These are phyloP conservation scores for Diversispora eburnea DNA, from an alignment of 192 early-diverging fungal genomes.

Conservation along the genomic window DNA sequence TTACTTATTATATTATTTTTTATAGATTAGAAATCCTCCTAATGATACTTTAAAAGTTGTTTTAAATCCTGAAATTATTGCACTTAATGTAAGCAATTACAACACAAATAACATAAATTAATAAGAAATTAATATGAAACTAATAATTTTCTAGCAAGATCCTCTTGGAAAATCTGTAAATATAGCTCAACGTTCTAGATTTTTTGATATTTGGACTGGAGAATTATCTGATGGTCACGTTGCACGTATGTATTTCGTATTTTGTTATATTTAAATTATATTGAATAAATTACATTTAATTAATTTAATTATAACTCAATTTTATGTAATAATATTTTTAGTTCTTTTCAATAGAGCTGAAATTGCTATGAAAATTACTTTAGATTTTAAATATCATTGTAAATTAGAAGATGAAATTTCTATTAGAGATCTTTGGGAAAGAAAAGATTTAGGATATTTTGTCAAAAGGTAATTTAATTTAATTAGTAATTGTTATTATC, in stretches of 20 bases:
- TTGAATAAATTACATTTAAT: not conserved
- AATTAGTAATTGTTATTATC: not conserved
- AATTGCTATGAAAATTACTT: not conserved
- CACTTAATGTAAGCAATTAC: constrained; percentile 36
- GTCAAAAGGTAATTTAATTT: not conserved
- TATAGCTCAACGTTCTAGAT: not conserved
- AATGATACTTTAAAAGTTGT: constrained; percentile 37
- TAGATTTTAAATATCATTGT: not conserved
- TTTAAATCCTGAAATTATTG: constrained; percentile 50
- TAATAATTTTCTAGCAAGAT: constrained; percentile 42
- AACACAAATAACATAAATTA: too few relatives aligned
- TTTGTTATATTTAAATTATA: not conserved
- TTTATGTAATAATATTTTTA: not conserved
- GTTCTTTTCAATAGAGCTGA: not conserved
- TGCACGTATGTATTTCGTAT: constrained; percentile 3
- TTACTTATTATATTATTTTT: not conserved
- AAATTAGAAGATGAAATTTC: not conserved
- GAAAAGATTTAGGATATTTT: not conserved
- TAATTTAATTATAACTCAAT: not conserved
- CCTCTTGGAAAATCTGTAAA: constrained; percentile 35
- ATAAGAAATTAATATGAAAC: not conserved
- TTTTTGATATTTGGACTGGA: constrained; percentile 11
- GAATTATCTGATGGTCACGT: constrained; percentile 8
- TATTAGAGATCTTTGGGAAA: constrained; percentile 17
- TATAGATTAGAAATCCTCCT: constrained; percentile 29